These are phyloP conservation scores for Ceratocystis diversiconidia DNA, from an alignment of 2,329 filamentous ascomycete species.

Conservation along the genomic window DNA sequence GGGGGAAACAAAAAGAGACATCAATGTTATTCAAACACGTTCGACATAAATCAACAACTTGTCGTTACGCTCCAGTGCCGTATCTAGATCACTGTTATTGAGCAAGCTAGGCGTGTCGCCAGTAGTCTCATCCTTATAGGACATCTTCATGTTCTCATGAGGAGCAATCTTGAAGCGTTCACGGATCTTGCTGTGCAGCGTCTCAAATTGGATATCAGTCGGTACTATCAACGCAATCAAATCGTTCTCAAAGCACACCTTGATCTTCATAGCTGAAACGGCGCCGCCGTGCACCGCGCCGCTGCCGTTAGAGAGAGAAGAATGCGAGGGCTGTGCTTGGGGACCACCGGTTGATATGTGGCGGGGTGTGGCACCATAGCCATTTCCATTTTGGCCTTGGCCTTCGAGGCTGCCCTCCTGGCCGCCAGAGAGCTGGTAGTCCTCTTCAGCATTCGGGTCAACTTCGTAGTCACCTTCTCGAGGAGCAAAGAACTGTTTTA, in stretches of 20 bases:
- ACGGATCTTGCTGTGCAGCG: slow-evolving; percentile 69
- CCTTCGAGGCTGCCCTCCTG: neutral
- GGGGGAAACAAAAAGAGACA: neutral
- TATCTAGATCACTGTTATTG: slow-evolving; percentile 67
- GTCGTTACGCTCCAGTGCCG: slow-evolving; percentile 68
- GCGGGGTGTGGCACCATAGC: slow-evolving; percentile 38
- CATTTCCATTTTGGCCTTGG: slow-evolving; percentile 36
- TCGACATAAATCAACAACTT: slow-evolving; percentile 71
- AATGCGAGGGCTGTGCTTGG: slow-evolving; percentile 33
- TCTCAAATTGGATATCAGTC: slow-evolving; percentile 59
- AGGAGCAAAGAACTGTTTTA: slow-evolving; percentile 82
- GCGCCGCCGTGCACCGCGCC: neutral
- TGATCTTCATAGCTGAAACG: slow-evolving; percentile 65
- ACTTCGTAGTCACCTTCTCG: slow-evolving; percentile 88
- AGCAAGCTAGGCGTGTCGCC: slow-evolving; percentile 60
- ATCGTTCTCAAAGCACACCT: slow-evolving; percentile 85
- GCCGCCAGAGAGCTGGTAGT: slow-evolving; percentile 52
- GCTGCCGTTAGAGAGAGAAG: slow-evolving; percentile 27
- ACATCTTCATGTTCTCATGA: slow-evolving; percentile 59
- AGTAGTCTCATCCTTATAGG: slow-evolving; percentile 73
- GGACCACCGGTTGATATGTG: slow-evolving; percentile 27
- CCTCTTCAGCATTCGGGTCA: slow-evolving; percentile 61
- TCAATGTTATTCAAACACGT: slow-evolving; percentile 27
- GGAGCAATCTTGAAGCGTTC: slow-evolving; percentile 64
- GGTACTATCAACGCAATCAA: slow-evolving; percentile 84